Evolutionary conservation across 352 stramenopile species (phyloP).

Genomic region (Phytophthora palmivora): DNA sequence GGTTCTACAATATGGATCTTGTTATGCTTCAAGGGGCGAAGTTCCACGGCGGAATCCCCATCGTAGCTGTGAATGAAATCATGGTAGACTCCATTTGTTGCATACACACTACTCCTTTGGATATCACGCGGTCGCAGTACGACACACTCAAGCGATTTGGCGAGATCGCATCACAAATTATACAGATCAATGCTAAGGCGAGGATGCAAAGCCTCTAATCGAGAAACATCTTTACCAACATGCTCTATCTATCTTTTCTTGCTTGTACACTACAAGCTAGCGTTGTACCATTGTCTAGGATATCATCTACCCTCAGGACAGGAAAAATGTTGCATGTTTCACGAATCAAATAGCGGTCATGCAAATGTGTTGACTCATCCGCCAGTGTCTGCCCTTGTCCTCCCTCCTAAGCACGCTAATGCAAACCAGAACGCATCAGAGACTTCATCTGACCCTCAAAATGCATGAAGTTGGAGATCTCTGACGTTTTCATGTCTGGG

Average conservation of each 20-base stretch:
- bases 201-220: neutral
- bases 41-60: constrained; percentile 67
- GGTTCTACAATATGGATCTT: constrained; percentile 54
- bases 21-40: constrained; percentile 27
- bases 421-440: neutral
- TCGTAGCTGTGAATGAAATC: constrained; percentile 21
- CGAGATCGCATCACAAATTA: constrained; percentile 26
- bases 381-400: constrained; percentile 9
- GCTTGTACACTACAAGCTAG: too few relatives aligned
- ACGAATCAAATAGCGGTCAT: neutral
- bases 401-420: neutral
- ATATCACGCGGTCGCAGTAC: constrained; percentile 33
- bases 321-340: neutral
- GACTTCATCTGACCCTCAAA: neutral
- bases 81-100: constrained; percentile 35
- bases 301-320: neutral
- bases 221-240: neutral
- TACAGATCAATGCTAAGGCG: neutral
- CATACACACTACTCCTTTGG: constrained; percentile 23
- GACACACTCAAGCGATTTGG: constrained; percentile 32
- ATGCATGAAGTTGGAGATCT: constrained; percentile 9
- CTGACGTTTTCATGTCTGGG: constrained; percentile 13
- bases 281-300: neutral
- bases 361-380: neutral
- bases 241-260: neutral